A percentile compares a stretch with the other conserved stretches of the same genome.
Conservation (phyloP, 345 rosid genomes). For the Linum tenue region DNA sequence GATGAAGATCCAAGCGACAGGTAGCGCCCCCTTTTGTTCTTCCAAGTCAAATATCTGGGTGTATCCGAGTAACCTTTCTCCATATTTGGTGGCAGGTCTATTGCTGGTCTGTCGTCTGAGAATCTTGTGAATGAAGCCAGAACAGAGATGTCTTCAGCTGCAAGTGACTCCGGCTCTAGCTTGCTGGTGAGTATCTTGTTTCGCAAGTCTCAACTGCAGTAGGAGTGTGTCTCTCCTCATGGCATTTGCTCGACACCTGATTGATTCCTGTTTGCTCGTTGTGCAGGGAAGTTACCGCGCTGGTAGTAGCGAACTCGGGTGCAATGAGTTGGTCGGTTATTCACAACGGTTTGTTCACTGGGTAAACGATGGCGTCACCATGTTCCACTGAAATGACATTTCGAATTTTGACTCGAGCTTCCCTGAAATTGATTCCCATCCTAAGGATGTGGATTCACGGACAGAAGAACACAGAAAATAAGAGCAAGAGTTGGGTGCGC, state of each 20-base stretch:
- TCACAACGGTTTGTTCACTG: conserved; percentile 49
- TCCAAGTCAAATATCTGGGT: not conserved
- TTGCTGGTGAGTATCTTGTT: conserved; percentile 6
- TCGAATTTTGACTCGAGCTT: conserved; percentile 3
- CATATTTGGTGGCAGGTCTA: not conserved
- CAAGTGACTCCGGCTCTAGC: conserved; percentile 9
- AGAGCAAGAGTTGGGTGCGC: not conserved
- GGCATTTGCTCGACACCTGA: no score
- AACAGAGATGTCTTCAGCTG: not conserved
- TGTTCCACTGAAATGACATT: conserved; percentile 16
- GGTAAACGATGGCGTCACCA: conserved; percentile 54
- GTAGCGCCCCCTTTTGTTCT: conserved; percentile 22
- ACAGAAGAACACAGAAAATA: no score
- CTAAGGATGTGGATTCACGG: conserved; percentile 39
- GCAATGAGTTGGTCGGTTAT: conserved; percentile 21
- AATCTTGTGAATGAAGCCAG: conserved; percentile 5
- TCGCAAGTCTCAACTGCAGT: not conserved
- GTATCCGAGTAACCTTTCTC: not conserved
- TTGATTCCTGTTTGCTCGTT: not conserved
- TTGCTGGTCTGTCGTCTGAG: conserved; percentile 5
- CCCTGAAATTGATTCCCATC: conserved; percentile 28
- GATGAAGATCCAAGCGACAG: conserved; percentile 67
- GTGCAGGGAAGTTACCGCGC: conserved; percentile 37
- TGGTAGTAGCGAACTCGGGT: conserved; percentile 8
- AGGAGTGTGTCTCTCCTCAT: no score